These are phyloP conservation scores for Rhododendron simsii DNA, from an alignment of 148 eudicot genomes.

Conservation along the genomic window DNA sequence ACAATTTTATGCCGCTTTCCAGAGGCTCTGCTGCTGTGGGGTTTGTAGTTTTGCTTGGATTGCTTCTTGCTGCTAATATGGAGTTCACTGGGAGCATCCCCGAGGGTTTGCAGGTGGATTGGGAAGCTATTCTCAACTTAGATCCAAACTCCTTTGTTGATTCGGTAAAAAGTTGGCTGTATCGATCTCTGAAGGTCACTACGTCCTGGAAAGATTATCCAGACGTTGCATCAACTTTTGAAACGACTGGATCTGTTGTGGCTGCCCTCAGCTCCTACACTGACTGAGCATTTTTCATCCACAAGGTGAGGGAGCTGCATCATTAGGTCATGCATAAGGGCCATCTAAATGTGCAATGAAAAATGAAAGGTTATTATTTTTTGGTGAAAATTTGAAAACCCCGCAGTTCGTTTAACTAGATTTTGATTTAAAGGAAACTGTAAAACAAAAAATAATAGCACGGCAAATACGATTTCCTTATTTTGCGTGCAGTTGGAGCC, in stretches of 20 bases:
- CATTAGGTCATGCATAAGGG: neutral
- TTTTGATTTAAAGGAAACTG: neutral
- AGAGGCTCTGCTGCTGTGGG: slow-evolving; percentile 90
- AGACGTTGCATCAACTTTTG: slow-evolving; percentile 76
- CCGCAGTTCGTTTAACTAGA: neutral
- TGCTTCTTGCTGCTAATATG: slow-evolving; percentile 95
- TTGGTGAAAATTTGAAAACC: neutral
- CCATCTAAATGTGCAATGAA: neutral
- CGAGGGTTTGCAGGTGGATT: slow-evolving; percentile 79
- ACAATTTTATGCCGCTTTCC: slow-evolving; percentile 92
- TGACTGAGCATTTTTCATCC: slow-evolving; percentile 27
- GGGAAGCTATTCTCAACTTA: slow-evolving; percentile 81
- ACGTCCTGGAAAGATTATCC: slow-evolving; percentile 91
- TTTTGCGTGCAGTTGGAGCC: neutral
- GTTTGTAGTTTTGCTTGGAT: slow-evolving; percentile 77
- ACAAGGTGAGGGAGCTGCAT: slow-evolving; percentile 13
- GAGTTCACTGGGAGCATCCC: slow-evolving; percentile 95
- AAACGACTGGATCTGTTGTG: slow-evolving; percentile 83
- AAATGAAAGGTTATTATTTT: neutral
- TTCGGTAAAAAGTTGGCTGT: slow-evolving; percentile 83
- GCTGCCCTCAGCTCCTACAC: slow-evolving; percentile 88
- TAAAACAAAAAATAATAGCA: neutral
- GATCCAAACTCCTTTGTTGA: slow-evolving; percentile 63
- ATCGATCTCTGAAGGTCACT: slow-evolving; percentile 69
- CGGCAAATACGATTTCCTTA: neutral